Evolutionary conservation across 2,329 filamentous ascomycete species (phyloP).

Genomic region (Phaeophleospora eucalypticola): DNA sequence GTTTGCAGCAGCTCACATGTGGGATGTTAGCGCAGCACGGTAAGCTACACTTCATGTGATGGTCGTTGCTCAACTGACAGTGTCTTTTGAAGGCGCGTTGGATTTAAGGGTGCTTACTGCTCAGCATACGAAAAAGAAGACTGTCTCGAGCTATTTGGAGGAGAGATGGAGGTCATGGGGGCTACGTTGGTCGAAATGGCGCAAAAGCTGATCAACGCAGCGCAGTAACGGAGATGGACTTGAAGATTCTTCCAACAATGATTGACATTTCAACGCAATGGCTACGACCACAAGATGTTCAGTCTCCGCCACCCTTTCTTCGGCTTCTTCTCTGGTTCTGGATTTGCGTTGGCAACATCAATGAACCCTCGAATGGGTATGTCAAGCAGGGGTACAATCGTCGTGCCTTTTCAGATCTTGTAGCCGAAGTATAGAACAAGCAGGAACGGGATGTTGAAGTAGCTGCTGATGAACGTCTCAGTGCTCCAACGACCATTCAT

Average conservation of each 20-base stretch:
- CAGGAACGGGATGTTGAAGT: slow-evolving; percentile 29
- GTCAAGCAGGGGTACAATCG: slow-evolving; percentile 25
- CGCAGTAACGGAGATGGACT: slow-evolving; percentile 7
- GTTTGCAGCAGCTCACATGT: slow-evolving; percentile 59
- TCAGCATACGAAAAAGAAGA: slow-evolving; percentile 51
- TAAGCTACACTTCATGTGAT: slow-evolving; percentile 43
- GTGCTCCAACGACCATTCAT: slow-evolving; percentile 23
- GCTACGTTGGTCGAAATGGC: slow-evolving; percentile 49
- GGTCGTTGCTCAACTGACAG: background rate
- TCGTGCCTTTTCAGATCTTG: slow-evolving; percentile 25
- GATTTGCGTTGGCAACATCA: no score
- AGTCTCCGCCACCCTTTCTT: slow-evolving; percentile 23
- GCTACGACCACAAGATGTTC: slow-evolving; percentile 28
- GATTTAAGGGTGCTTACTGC: slow-evolving; percentile 52
- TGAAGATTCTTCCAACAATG: no score
- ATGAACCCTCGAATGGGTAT: no score
- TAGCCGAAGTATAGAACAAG: slow-evolving; percentile 29
- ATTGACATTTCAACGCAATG: no score
- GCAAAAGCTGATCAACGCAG: slow-evolving; percentile 22
- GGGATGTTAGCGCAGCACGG: slow-evolving; percentile 54
- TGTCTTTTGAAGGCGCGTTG: slow-evolving; percentile 16
- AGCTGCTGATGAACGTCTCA: slow-evolving; percentile 28
- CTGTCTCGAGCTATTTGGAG: slow-evolving; percentile 48
- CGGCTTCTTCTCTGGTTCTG: no score
- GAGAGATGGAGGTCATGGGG: slow-evolving; percentile 49